Conservation (phyloP, 345 rosid species). For the Acer saccharum region DNA sequence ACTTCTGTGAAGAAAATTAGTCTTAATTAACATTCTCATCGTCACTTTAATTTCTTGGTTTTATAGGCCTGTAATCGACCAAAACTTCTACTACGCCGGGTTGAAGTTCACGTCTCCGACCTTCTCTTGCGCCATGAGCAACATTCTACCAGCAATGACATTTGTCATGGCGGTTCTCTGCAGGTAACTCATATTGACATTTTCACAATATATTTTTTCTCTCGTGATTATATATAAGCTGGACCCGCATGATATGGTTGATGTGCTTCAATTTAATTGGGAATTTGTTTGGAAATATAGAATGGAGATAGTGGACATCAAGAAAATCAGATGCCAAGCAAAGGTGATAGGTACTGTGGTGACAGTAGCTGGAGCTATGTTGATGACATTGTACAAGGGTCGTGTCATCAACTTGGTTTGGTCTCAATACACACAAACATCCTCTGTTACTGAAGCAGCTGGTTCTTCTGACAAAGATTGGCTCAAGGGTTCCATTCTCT, state of each 20-base stretch:
- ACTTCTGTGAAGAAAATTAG: not conserved
- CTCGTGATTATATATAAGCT: not conserved
- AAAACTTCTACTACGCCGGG: constrained; percentile 90
- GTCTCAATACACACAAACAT: constrained; percentile 38
- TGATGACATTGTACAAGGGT: constrained; percentile 88
- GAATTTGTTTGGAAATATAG: constrained; percentile 30
- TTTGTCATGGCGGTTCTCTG: constrained; percentile 70
- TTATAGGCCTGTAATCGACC: constrained; percentile 91
- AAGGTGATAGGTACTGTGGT: constrained; percentile 73
- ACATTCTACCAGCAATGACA: constrained; percentile 86
- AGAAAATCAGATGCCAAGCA: constrained; percentile 72
- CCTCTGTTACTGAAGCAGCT: constrained; percentile 25
- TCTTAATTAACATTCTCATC: too few species aligned
- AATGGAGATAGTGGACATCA: constrained; percentile 79
- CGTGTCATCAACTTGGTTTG: constrained; percentile 56
- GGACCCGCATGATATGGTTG: not conserved
- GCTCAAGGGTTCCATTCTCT: constrained; percentile 74
- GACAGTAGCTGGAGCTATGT: constrained; percentile 82
- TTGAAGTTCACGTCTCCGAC: constrained; percentile 89
- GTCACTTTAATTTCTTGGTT: not conserved
- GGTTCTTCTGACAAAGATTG: constrained; percentile 47
- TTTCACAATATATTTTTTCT: not conserved
- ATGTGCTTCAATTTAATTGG: not conserved
- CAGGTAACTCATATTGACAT: constrained; percentile 30
- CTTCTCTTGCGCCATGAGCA: constrained; percentile 86